phyloP scores from a whole-genome alignment of 129 eudicot species.

The Erigeron canadensis region DNA sequence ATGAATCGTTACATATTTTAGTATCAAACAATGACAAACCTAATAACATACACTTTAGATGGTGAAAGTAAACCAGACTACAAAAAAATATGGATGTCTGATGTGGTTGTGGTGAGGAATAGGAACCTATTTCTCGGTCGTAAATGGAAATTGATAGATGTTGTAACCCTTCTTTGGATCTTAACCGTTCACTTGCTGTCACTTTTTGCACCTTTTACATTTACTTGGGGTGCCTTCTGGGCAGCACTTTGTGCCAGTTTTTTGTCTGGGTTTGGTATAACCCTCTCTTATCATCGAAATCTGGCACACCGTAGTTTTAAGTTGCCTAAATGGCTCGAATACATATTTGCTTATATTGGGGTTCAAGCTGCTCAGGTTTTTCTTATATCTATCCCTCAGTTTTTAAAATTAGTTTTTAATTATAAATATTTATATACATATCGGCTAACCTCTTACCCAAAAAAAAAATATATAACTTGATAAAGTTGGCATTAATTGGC shows the following conservation, averaged over 20 bases:
- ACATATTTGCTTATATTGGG: slow-evolving; percentile 71
- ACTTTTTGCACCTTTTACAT: slow-evolving; percentile 61
- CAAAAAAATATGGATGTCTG: slow-evolving; percentile 50
- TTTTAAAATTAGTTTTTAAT: no score
- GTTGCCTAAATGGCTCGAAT: slow-evolving; percentile 90
- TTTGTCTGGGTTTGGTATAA: slow-evolving; percentile 61
- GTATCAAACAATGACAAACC: no score
- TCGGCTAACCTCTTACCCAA: no score
- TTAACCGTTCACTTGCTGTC: slow-evolving; percentile 53
- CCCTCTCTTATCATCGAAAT: slow-evolving; percentile 75
- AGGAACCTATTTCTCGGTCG: slow-evolving; percentile 46
- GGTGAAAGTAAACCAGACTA: not conserved
- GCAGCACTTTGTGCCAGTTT: slow-evolving; percentile 49
- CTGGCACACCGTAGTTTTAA: slow-evolving; percentile 76
- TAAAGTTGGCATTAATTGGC: no score
- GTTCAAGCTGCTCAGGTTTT: slow-evolving; percentile 76
- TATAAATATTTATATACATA: no score
- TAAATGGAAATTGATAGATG: slow-evolving; percentile 57
- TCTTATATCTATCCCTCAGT: not conserved
- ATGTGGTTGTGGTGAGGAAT: slow-evolving; percentile 61
- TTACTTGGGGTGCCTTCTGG: slow-evolving; percentile 78
- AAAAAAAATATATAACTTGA: no score
- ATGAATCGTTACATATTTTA: no score
- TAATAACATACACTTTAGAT: not conserved
- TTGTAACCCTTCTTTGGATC: slow-evolving; percentile 40